phyloP scores from a whole-genome alignment of 1,139 yeast species.

The Diutina siamensis region DNA sequence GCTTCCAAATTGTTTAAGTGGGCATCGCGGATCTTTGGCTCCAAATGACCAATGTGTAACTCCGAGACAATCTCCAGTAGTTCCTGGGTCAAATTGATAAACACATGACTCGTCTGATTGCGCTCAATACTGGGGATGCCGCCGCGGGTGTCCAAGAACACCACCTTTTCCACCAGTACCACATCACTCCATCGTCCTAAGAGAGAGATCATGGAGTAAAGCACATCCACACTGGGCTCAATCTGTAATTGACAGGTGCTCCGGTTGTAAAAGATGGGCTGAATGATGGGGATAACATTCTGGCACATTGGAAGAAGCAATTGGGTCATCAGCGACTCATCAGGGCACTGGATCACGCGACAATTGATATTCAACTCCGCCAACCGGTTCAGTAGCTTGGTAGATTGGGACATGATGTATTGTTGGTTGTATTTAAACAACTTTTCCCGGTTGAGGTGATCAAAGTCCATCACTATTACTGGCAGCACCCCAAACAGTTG shows the following conservation, averaged over 20 bases:
- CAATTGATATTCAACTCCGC: constrained; percentile 16
- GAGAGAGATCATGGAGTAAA: constrained; percentile 12
- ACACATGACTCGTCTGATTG: constrained; percentile 74
- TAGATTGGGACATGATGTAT: constrained; percentile 24
- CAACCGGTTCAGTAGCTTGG: constrained; percentile 18
- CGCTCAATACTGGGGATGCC: constrained; percentile 88
- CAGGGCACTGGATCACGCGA: constrained; percentile 10
- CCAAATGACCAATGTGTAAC: constrained; percentile 40
- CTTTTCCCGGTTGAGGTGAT: constrained; percentile 15
- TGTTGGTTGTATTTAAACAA: constrained; percentile 23
- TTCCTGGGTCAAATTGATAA: constrained; percentile 78
- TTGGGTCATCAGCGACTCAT: constrained; percentile 20
- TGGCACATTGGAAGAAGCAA: constrained; percentile 32
- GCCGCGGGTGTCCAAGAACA: constrained; percentile 70
- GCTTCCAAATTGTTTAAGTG: constrained; percentile 46
- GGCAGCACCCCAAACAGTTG: constrained; percentile 37
- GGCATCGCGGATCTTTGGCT: constrained; percentile 30
- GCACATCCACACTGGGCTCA: constrained; percentile 6
- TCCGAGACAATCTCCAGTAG: constrained; percentile 56
- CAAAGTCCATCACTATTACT: constrained; percentile 25
- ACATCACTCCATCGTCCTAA: constrained; percentile 19
- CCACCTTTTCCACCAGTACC: constrained; percentile 60
- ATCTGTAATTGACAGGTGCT: constrained; percentile 20
- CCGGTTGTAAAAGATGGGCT: constrained; percentile 43
- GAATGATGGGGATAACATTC: constrained; percentile 45